Conservation (phyloP, 192 early-diverging fungal species). For the Entrophospora sp. region DNA sequence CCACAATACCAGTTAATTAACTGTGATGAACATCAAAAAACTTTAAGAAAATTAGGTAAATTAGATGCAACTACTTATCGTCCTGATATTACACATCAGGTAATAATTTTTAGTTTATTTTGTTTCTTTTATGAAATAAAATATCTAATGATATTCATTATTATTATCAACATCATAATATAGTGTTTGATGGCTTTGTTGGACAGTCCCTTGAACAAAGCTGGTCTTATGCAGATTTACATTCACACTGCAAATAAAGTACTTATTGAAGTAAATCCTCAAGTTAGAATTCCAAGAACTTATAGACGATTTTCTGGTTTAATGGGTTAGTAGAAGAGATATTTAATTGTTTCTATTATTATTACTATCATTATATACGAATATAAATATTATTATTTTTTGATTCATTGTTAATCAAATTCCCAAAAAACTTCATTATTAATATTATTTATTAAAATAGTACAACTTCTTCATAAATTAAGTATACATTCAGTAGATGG, state of each 20-base stretch:
- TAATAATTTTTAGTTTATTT: constrained; percentile 19
- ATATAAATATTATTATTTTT: too few species aligned
- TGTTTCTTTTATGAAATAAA: not conserved
- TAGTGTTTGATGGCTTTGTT: constrained; percentile 90
- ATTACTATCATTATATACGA: too few species aligned
- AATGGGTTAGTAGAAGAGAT: constrained; percentile 59
- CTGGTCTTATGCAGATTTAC: constrained; percentile 95
- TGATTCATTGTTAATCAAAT: too few species aligned
- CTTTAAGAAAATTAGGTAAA: constrained; percentile 75
- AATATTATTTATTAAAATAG: constrained; percentile 36
- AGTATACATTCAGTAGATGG: constrained; percentile 88
- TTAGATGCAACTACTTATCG: constrained; percentile 66
- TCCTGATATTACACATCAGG: constrained; percentile 96
- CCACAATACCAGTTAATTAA: constrained; percentile 84
- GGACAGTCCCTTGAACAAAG: constrained; percentile 98
- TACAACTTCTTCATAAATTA: constrained; percentile 97
- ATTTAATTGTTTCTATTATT: not conserved
- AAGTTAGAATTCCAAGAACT: constrained; percentile 97
- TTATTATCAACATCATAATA: not conserved
- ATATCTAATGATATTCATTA: not conserved
- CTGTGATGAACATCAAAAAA: constrained; percentile 90
- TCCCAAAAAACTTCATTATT: too few species aligned
- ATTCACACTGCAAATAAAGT: constrained; percentile 92
- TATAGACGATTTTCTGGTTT: constrained; percentile 98
- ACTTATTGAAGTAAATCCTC: constrained; percentile 96